Percentiles rank a stretch among this genome's conserved stretches.
phyloP scores from a whole-genome alignment of 345 rosid species.

The Cochlearia excelsa region DNA sequence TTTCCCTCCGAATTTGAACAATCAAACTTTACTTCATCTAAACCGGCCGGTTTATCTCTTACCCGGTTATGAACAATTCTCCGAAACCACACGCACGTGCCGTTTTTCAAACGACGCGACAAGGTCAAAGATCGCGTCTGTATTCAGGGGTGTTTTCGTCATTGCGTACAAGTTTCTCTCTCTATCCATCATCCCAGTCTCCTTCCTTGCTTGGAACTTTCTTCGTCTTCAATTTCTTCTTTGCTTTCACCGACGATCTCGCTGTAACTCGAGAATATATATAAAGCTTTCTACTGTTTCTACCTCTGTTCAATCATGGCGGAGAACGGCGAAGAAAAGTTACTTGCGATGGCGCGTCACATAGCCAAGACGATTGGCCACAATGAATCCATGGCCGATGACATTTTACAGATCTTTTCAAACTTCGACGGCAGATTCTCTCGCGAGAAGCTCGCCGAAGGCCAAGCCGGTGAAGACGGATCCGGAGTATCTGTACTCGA shows the following conservation, averaged over 20 bases:
- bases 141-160: conserved; percentile 19
- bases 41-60: conserved; percentile 14
- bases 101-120: conserved; percentile 9
- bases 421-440: conserved; percentile 84
- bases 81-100: conserved; percentile 15
- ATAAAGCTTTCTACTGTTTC: conserved; percentile 12
- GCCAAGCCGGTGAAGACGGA: conserved; percentile 40
- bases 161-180: conserved; percentile 5
- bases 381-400: conserved; percentile 77
- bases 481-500: conserved; percentile 50
- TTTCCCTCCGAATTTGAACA: neutral
- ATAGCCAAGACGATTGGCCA: conserved; percentile 88
- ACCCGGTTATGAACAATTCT: conserved; percentile 9
- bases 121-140: conserved; percentile 37
- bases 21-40: neutral
- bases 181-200: conserved; percentile 2
- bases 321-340: conserved; percentile 87
- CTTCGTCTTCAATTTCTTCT: conserved; percentile 29
- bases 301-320: conserved; percentile 33
- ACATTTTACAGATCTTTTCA: conserved; percentile 87
- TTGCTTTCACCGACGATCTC: conserved; percentile 27
- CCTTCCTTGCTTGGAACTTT: conserved; percentile 33
- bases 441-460: conserved; percentile 65
- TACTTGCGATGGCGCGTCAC: conserved; percentile 85
- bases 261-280: neutral